A percentile compares a stretch with the other conserved stretches of the same genome.
Evolutionary conservation across 78 protist species (phyloP).

Genomic region (Mastigamoeba balamuthi): DNA sequence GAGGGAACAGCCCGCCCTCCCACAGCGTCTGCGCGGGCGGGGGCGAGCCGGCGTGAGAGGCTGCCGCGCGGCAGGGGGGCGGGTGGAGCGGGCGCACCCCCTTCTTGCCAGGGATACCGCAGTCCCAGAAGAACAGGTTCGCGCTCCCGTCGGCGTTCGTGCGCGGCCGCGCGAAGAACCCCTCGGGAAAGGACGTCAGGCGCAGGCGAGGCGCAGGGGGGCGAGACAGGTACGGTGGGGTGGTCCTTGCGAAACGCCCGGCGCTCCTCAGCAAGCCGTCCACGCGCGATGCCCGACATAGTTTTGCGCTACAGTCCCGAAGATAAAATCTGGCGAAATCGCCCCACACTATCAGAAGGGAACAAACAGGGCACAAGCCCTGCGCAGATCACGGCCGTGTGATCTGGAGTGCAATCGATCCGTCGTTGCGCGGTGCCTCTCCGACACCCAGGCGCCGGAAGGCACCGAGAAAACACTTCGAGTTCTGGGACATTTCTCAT

Average conservation of each 20-base stretch:
- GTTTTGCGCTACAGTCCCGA: too few relatives aligned
- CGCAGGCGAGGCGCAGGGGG: not conserved
- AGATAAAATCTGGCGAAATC: too few relatives aligned
- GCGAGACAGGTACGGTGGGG: slow-evolving; percentile 53
- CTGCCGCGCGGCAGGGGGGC: not conserved
- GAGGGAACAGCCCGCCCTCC: slow-evolving; percentile 86
- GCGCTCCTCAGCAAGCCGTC: slow-evolving; percentile 79
- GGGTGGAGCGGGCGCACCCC: too few relatives aligned
- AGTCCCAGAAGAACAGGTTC: slow-evolving; percentile 67
- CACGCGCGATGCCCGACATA: slow-evolving; percentile 68
- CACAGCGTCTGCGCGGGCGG: slow-evolving; percentile 46
- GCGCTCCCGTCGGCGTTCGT: slow-evolving; percentile 45
- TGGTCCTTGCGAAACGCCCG: slow-evolving; percentile 82
- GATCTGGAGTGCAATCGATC: too few relatives aligned
- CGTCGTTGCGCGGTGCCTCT: too few relatives aligned
- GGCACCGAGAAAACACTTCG: too few relatives aligned
- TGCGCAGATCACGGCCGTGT: too few relatives aligned
- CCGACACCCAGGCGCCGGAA: too few relatives aligned
- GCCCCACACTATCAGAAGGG: too few relatives aligned
- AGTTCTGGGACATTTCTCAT: too few relatives aligned
- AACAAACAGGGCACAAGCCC: too few relatives aligned
- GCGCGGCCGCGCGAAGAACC: slow-evolving; percentile 52
- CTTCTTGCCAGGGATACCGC: slow-evolving; percentile 81
- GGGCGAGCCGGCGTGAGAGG: not conserved
- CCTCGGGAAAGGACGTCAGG: slow-evolving; percentile 20